Conservation (phyloP, 2,329 filamentous ascomycete genomes). For the Aspergillus tubingensis region DNA sequence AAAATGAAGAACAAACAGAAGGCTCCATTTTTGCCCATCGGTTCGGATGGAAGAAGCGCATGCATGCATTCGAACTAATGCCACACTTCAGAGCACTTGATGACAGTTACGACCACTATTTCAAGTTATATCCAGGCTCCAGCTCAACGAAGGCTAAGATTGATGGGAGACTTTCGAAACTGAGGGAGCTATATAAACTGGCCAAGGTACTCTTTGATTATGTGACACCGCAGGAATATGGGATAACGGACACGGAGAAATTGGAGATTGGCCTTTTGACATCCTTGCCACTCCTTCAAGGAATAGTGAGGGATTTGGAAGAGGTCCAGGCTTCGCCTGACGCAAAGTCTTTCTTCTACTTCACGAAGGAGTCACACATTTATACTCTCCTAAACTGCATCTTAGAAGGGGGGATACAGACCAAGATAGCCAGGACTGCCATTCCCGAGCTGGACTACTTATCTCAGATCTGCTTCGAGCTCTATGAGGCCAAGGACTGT, state of each 20-base stretch:
- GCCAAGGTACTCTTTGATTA: slow-evolving; percentile 97
- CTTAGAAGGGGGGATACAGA: slow-evolving; percentile 92
- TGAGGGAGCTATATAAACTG: slow-evolving; percentile 89
- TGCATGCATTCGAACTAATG: slow-evolving; percentile 49
- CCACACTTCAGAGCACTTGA: slow-evolving; percentile 51
- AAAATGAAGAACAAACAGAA: slow-evolving; percentile 35
- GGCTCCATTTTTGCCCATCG: slow-evolving; percentile 40
- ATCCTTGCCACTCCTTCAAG: slow-evolving; percentile 87
- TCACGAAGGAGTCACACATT: slow-evolving; percentile 98
- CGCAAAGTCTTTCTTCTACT: slow-evolving; percentile 96
- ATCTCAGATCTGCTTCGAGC: slow-evolving; percentile 95
- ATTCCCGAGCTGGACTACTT: slow-evolving; percentile 98
- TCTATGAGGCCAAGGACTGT: slow-evolving; percentile 90
- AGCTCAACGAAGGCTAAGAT: slow-evolving; percentile 74
- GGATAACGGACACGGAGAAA: slow-evolving; percentile 93
- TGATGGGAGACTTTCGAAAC: slow-evolving; percentile 80
- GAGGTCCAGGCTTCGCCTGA: slow-evolving; percentile 94
- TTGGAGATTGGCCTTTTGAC: slow-evolving; percentile 97
- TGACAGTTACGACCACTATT: slow-evolving; percentile 70
- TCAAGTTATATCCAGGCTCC: slow-evolving; percentile 82
- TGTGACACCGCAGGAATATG: slow-evolving; percentile 97
- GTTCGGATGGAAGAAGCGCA: slow-evolving; percentile 55
- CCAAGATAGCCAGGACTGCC: slow-evolving; percentile 91
- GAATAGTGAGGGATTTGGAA: slow-evolving; percentile 95
- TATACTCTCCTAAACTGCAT: slow-evolving; percentile 98